Base-by-base conservation (phyloP, 148 eudicot species). In the Euryodendron excelsum region DNA sequence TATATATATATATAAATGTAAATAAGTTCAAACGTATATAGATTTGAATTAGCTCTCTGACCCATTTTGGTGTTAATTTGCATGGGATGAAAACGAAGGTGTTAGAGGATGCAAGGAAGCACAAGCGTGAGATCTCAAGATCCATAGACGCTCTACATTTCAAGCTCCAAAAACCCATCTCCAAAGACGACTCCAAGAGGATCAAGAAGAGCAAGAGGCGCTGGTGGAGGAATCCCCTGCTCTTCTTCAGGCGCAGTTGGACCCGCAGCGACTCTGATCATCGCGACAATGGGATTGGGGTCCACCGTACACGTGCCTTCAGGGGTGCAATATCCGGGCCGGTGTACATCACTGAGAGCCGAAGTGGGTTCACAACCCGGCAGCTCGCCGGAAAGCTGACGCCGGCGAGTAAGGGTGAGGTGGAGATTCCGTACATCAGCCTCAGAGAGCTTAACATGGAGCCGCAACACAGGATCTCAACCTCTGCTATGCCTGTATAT, bases 21-120 rank as follows among this genome's bases (percentile, higher is more conserved):
- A 4, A 41, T 41, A 41, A 41, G 9, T 41, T 41, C 5, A 41
- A 41, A 41, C 8, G 4, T 9, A 41, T 41, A 41, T 41, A 9
- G 9, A 41, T 41, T 41, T 9, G 45, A 41, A n/a, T n/a, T 8
- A 39, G 27, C 52, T 34, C 23, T 41, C 59, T 21, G 31, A 8
- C 11, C 2, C 5, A 23, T 28, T 23, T 12, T 17, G 12, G 23
- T 59, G 15, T 21, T 8, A n/a, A 45, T 28, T 0, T 44, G 8
- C 75, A 28, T 34, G 17, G n/a, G 17, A 8, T 3, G 11, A 30
- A 21, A 50, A 2, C 21, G 9, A 0, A 3, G 97, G 92, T 94
- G 47, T 73, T 94, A 61, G 98, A 91, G 77, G 98, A 95, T 80
- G 97, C 97, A 1, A 84, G 89, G 77, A 91, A 89, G 81, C 90